phyloP scores from a whole-genome alignment of 169 alveolate species.

The Eimeria tenella region DNA sequence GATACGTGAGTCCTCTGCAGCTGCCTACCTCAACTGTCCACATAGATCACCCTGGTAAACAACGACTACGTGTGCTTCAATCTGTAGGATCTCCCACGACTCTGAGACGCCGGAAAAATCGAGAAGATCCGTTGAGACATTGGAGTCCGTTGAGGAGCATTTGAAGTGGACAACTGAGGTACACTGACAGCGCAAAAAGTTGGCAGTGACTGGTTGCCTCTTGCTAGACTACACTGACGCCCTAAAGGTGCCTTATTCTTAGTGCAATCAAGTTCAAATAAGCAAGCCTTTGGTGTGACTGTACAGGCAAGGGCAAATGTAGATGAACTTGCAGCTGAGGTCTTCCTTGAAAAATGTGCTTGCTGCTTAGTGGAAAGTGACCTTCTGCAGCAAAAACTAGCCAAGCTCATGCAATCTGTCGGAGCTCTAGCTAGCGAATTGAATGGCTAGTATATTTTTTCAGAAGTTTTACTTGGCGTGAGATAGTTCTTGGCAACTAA shows the following conservation, averaged over 20 bases:
- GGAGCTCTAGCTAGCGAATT: neutral
- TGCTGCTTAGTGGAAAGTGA: slow-evolving; percentile 30
- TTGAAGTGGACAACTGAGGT: neutral
- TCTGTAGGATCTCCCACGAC: neutral
- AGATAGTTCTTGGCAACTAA: too few relatives aligned
- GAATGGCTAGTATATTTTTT: too few relatives aligned
- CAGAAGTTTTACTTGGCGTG: too few relatives aligned
- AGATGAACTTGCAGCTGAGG: neutral
- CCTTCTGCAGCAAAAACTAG: neutral
- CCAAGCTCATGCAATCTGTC: neutral
- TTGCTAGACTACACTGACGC: neutral
- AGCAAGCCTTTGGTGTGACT: neutral
- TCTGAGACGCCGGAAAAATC: neutral
- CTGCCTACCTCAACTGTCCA: too few relatives aligned
- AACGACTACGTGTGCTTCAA: too few relatives aligned
- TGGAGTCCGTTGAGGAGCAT: neutral
- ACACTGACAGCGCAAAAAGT: neutral
- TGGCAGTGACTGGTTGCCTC: neutral
- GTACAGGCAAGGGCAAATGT: slow-evolving; percentile 12
- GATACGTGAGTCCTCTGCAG: too few relatives aligned
- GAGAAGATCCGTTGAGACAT: neutral
- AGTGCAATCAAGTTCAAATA: neutral
- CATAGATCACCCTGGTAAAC: too few relatives aligned
- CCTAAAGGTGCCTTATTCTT: neutral
- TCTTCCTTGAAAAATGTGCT: neutral